Percentiles rank a stretch among this genome's conserved stretches.
Evolutionary conservation across 805 yeast genomes (phyloP).

Genomic region (Kuraishia borneana): DNA sequence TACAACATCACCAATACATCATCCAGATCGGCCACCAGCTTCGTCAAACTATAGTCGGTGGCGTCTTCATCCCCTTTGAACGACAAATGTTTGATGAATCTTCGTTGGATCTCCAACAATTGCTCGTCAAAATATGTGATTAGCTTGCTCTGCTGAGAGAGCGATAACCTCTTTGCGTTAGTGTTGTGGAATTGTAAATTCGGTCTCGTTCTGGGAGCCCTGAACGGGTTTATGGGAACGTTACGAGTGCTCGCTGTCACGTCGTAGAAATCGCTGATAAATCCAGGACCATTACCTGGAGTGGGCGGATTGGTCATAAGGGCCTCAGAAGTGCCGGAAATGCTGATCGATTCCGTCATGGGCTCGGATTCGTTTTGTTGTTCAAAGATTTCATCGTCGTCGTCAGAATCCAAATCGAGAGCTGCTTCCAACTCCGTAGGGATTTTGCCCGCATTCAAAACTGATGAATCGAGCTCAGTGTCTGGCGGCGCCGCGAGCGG

Average conservation of each 20-base stretch:
- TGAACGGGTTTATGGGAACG: constrained; percentile 16
- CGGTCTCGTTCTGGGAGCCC: no score
- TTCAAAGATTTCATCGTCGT: constrained; percentile 2
- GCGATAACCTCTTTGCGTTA: constrained; percentile 17
- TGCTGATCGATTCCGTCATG: no score
- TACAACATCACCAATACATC: constrained; percentile 45
- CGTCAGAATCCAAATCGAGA: constrained; percentile 11
- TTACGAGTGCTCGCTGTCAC: constrained; percentile 4
- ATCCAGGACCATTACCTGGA: constrained; percentile 3
- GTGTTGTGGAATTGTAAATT: constrained; percentile 15
- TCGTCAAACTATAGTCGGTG: constrained; percentile 12
- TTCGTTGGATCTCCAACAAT: constrained; percentile 42
- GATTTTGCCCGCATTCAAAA: constrained; percentile 5
- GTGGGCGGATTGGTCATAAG: neutral
- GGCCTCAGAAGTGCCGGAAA: neutral
- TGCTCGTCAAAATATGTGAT: constrained; percentile 42
- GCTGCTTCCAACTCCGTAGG: constrained; percentile 14
- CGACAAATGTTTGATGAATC: constrained; percentile 29
- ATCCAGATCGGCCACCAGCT: constrained; percentile 33
- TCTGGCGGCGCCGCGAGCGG: constrained; percentile 19
- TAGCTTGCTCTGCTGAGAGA: constrained; percentile 45
- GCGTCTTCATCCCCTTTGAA: constrained; percentile 12
- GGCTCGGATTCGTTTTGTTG: no score
- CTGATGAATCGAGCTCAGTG: constrained; percentile 8
- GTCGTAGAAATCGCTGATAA: constrained; percentile 9